A percentile compares a stretch with the other conserved stretches of the same genome.
Conservation (phyloP, 2,329 filamentous ascomycete species). For the Arthrinium puccinioides region DNA sequence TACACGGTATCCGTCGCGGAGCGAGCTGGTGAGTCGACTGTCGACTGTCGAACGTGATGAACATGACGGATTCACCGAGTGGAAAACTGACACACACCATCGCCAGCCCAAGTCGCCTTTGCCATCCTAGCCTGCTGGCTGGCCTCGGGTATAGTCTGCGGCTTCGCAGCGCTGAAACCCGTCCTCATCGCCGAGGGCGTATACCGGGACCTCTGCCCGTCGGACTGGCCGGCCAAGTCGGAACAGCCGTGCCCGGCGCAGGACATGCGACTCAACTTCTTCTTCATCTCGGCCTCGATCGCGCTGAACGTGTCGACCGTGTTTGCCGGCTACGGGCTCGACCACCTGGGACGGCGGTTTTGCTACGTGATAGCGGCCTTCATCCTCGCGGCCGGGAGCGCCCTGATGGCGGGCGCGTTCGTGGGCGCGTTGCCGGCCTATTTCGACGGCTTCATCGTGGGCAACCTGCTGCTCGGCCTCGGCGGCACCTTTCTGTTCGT, state of each 20-base stretch:
- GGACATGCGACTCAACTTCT: constrained; percentile 50
- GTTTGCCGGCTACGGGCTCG: constrained; percentile 59
- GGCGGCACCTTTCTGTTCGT: constrained; percentile 59
- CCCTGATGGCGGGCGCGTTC: constrained; percentile 52
- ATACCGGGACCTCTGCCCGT: constrained; percentile 45
- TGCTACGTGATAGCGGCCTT: constrained; percentile 54
- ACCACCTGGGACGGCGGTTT: constrained; percentile 57
- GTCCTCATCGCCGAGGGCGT: constrained; percentile 51
- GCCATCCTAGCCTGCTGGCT: constrained; percentile 60
- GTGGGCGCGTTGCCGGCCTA: constrained; percentile 28
- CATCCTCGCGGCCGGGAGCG: constrained; percentile 49
- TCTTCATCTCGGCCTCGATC: constrained; percentile 64
- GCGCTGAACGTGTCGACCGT: constrained; percentile 61
- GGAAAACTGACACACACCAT: too few species aligned
- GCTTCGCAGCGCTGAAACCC: constrained; percentile 58
- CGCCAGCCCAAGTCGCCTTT: constrained; percentile 54
- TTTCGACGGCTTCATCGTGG: constrained; percentile 53
- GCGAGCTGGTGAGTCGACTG: too few species aligned
- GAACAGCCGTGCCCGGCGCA: constrained; percentile 43
- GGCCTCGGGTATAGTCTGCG: constrained; percentile 57
- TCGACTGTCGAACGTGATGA: too few species aligned
- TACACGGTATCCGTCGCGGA: too few species aligned
- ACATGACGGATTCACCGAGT: too few species aligned
- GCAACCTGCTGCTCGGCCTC: constrained; percentile 52
- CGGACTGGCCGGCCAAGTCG: constrained; percentile 28